These are phyloP conservation scores for Raddia guianensis DNA, from an alignment of 176 grass and related monocot genomes.

Conservation along the genomic window DNA sequence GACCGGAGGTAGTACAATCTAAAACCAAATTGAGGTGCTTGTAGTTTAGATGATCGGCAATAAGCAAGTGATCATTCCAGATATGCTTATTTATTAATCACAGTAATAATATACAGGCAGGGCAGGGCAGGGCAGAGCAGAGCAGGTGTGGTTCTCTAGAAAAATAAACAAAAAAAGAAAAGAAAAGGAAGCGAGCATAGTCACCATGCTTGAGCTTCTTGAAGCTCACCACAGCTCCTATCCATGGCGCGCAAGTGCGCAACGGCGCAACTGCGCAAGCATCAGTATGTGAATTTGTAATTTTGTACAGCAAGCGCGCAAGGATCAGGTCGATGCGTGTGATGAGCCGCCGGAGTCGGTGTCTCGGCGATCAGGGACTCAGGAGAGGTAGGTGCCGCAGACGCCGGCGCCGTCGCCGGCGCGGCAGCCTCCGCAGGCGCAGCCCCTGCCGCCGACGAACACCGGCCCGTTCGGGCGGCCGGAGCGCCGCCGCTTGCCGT, in stretches of 20 bases:
- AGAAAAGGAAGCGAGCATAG: not conserved
- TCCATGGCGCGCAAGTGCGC: not conserved
- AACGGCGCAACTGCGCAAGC: no score
- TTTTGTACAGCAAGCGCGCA: no score
- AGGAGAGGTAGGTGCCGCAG: slow-evolving; percentile 68
- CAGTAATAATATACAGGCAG: not conserved
- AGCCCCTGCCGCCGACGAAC: slow-evolving; percentile 51
- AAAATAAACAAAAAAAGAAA: not conserved
- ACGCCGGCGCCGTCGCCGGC: slow-evolving; percentile 38
- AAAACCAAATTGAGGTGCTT: no score
- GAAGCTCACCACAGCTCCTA: not conserved
- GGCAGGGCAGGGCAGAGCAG: not conserved
- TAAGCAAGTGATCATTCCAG: no score
- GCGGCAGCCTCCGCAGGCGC: slow-evolving; percentile 55
- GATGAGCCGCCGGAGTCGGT: no score
- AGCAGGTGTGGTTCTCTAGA: not conserved
- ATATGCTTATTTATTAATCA: not conserved
- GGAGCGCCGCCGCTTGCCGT: not conserved
- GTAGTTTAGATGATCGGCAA: no score
- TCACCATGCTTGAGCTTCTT: not conserved
- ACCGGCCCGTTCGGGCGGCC: slow-evolving; percentile 26
- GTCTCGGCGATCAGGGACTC: not conserved
- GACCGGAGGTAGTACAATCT: no score
- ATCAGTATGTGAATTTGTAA: no score
- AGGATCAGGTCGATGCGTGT: not conserved